These are phyloP conservation scores for Penicillium paxilli DNA, from an alignment of 495 filamentous ascomycete genomes.

Conservation along the genomic window DNA sequence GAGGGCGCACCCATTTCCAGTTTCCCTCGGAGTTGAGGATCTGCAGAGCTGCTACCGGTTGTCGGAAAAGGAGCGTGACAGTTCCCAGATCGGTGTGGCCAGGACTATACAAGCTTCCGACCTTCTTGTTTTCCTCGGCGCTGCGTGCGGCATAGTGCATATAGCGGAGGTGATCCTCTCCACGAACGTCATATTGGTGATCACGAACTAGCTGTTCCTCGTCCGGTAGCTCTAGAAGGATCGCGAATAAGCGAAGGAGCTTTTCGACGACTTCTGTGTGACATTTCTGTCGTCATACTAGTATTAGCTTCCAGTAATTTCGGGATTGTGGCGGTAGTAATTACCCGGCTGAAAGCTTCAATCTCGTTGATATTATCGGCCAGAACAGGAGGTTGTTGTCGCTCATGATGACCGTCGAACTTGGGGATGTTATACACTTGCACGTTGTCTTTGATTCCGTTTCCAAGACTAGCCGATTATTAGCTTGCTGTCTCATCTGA, in stretches of 20 bases:
- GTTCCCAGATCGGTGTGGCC: conserved; percentile 44
- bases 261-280: conserved; percentile 50
- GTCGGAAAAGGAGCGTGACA: conserved; percentile 44
- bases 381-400: conserved; percentile 40
- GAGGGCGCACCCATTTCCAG: conserved; percentile 45
- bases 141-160: conserved; percentile 51
- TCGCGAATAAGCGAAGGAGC: conserved; percentile 52
- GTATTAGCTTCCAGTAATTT: neutral
- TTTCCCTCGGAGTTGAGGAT: conserved; percentile 33
- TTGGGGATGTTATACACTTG: conserved; percentile 55
- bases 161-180: conserved; percentile 53
- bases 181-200: conserved; percentile 47
- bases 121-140: conserved; percentile 41
- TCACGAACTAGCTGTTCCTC: conserved; percentile 48
- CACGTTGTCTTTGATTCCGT: conserved; percentile 49
- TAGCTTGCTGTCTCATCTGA: neutral
- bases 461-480: conserved; percentile 33
- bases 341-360: conserved; percentile 45
- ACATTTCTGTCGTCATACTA: conserved; percentile 36
- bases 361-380: conserved; percentile 30
- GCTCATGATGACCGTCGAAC: conserved; percentile 44
- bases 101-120: conserved; percentile 30
- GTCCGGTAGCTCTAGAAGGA: conserved; percentile 50
- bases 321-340: too few relatives aligned
- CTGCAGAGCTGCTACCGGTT: conserved; percentile 53